phyloP scores from a whole-genome alignment of 1,284 basidiomycete species.

The Ganoderma meredithae region DNA sequence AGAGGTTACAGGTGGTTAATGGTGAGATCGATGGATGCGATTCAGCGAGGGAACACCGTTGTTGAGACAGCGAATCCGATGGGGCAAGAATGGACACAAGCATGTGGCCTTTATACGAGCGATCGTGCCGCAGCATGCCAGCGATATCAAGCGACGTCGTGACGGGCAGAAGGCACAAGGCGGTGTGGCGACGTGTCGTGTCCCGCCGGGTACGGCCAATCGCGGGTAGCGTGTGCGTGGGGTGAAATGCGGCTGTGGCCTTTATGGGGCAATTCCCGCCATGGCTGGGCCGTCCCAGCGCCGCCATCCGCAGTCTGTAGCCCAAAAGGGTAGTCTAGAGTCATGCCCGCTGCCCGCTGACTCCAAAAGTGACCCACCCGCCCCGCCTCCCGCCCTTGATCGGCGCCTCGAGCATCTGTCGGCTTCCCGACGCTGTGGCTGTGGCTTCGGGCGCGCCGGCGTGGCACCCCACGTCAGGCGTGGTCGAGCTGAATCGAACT shows the following conservation, averaged over 20 bases:
- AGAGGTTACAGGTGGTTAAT: neutral
- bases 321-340: neutral
- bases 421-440: no score
- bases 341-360: neutral
- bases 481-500: no score
- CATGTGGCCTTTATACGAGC: neutral
- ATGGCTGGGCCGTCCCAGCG: neutral
- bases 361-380: neutral
- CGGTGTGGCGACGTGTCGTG: neutral
- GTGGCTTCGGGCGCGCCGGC: no score
- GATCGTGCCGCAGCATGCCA: neutral
- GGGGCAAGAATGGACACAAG: no score
- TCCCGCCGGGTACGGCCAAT: neutral
- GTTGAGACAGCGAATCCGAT: no score
- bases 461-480: no score
- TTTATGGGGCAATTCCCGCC: constrained; percentile 8
- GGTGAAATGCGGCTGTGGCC: neutral
- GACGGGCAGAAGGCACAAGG: neutral
- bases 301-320: neutral
- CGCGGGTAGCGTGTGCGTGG: constrained; percentile 3
- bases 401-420: no score
- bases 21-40: neutral
- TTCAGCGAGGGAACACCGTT: neutral
- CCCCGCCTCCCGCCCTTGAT: neutral
- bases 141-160: neutral